Percentiles rank a stretch among this genome's conserved stretches.
phyloP scores from a whole-genome alignment of 208 protist species.

The Trichomonas vaginalis region DNA sequence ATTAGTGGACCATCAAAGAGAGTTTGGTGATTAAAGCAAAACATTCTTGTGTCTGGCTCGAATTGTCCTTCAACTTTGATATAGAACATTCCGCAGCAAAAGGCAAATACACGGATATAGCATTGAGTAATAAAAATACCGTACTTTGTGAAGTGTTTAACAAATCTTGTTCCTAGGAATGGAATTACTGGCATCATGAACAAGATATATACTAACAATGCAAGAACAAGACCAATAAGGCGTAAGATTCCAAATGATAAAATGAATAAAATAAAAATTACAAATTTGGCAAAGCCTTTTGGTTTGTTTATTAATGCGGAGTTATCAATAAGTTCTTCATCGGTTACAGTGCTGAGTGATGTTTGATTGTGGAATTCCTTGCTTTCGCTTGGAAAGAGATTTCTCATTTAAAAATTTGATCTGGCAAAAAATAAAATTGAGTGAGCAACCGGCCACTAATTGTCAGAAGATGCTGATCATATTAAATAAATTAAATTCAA shows the following conservation, averaged over 20 bases:
- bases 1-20: not conserved
- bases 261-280: not conserved
- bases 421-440: too few relatives aligned
- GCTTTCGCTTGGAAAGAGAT: not conserved
- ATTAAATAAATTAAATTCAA: too few relatives aligned
- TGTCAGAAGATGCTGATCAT: too few relatives aligned
- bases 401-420: not conserved
- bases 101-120: not conserved
- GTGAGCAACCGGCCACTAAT: too few relatives aligned
- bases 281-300: not conserved
- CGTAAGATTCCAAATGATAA: not conserved
- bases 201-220: not conserved
- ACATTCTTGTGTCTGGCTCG: not conserved
- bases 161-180: not conserved
- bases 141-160: not conserved
- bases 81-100: not conserved
- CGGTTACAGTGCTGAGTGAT: not conserved
- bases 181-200: not conserved
- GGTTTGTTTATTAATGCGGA: not conserved
- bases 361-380: not conserved
- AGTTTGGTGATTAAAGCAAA: slow-evolving; percentile 1
- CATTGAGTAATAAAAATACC: not conserved
- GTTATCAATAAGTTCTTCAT: not conserved
- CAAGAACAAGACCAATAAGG: not conserved
- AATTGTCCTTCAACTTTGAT: not conserved